phyloP scores from a whole-genome alignment of 2,329 filamentous ascomycete species.

The Alternaria rosae region DNA sequence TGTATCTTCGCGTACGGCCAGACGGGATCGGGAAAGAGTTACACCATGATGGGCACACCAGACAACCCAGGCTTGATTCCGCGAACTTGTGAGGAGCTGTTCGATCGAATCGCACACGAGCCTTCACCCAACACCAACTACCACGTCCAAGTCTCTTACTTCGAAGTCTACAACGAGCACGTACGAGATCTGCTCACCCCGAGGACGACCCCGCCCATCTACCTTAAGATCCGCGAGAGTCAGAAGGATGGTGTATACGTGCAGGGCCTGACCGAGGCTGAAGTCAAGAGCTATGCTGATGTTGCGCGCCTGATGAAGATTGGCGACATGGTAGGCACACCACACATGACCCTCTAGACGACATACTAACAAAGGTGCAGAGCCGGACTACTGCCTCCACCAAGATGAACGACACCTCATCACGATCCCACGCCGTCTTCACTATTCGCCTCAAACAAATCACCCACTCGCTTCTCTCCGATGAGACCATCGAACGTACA shows the following conservation, averaged over 20 bases:
- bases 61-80: constrained; percentile 92
- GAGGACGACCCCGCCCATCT: constrained; percentile 79
- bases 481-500: constrained; percentile 94
- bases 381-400: constrained; percentile 91
- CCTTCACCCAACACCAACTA: constrained; percentile 93
- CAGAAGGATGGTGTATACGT: constrained; percentile 95
- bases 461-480: constrained; percentile 95
- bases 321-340: constrained; percentile 68
- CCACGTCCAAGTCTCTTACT: constrained; percentile 96
- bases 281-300: constrained; percentile 85
- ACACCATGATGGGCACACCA: constrained; percentile 93
- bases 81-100: constrained; percentile 93
- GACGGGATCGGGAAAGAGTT: constrained; percentile 96
- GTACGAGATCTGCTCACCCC: constrained; percentile 91
- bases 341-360: neutral
- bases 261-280: constrained; percentile 92
- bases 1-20: constrained; percentile 99
- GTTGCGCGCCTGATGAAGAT: constrained; percentile 90
- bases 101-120: constrained; percentile 86
- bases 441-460: constrained; percentile 99
- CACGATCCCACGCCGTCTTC: constrained; percentile 95
- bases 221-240: constrained; percentile 96
- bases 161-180: constrained; percentile 99
- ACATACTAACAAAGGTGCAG: constrained; percentile 22
- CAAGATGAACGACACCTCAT: constrained; percentile 99